phyloP scores from a whole-genome alignment of 2,329 filamentous ascomycete genomes.

The Aspergillus phoenicis region DNA sequence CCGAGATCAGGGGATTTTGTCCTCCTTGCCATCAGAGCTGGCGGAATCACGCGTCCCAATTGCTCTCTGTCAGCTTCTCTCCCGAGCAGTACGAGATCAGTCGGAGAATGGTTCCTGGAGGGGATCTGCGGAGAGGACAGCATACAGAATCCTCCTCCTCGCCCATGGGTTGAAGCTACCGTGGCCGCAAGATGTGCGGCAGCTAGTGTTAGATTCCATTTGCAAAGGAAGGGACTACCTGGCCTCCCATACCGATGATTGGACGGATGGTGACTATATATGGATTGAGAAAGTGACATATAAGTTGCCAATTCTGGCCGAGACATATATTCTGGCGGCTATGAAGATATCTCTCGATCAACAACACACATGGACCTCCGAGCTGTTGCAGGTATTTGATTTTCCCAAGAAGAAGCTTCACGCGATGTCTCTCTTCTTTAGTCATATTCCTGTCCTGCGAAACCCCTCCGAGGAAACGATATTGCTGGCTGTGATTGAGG shows the following conservation, averaged over 20 bases:
- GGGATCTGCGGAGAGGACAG: slow-evolving; percentile 22
- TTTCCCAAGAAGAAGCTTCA: neutral
- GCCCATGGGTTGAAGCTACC: slow-evolving; percentile 7
- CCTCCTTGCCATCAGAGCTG: slow-evolving; percentile 4
- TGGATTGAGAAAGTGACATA: slow-evolving; percentile 30
- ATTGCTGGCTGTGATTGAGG: slow-evolving; percentile 11
- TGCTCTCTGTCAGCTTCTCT: slow-evolving; percentile 6
- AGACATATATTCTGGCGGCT: slow-evolving; percentile 34
- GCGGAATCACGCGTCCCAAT: slow-evolving; percentile 11
- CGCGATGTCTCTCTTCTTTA: neutral
- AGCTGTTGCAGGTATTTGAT: neutral
- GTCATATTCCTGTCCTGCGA: slow-evolving; percentile 1
- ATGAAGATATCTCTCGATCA: slow-evolving; percentile 17
- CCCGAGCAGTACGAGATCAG: slow-evolving; percentile 12
- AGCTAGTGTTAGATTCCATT: neutral
- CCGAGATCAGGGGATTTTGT: slow-evolving; percentile 11
- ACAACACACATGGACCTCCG: slow-evolving; percentile 3
- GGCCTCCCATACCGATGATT: neutral
- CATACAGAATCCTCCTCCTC: slow-evolving; percentile 22
- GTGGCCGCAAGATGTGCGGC: neutral
- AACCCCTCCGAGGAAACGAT: neutral
- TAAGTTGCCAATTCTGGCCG: slow-evolving; percentile 22
- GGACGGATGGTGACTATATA: slow-evolving; percentile 16
- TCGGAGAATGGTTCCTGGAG: slow-evolving; percentile 23
- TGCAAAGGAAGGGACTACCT: neutral